phyloP scores from a whole-genome alignment of 805 yeast species.

The Candida suzukii region DNA sequence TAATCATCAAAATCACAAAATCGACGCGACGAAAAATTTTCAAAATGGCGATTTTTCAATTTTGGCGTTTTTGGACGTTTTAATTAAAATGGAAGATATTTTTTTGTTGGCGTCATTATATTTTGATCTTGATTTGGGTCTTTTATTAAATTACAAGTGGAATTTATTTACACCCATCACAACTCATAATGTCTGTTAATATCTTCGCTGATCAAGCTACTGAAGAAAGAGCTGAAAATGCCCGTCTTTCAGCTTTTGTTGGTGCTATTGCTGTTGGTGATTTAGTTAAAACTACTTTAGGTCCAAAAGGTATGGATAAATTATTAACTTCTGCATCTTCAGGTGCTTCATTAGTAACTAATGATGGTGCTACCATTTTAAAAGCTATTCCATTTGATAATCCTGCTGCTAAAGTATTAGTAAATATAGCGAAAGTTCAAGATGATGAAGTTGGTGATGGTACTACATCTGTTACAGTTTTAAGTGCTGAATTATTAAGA shows the following conservation, averaged over 20 bases:
- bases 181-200: conserved; percentile 60
- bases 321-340: conserved; percentile 81
- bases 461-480: conserved; percentile 90
- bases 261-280: conserved; percentile 99
- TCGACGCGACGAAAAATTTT: no score
- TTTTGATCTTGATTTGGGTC: no score
- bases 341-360: conserved; percentile 76
- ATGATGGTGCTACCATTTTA: conserved; percentile 96
- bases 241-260: conserved; percentile 93
- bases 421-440: conserved; percentile 91
- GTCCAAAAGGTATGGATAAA: conserved; percentile 99
- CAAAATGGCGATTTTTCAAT: no score
- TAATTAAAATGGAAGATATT: no score
- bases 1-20: no score
- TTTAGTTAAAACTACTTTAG: conserved; percentile 85
- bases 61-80: no score
- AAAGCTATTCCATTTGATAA: conserved; percentile 92
- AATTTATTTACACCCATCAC: background rate
- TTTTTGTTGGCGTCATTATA: no score
- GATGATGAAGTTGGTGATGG: conserved; percentile 99
- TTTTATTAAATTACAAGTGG: no score
- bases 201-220: conserved; percentile 96
- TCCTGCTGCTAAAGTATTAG: conserved; percentile 95
- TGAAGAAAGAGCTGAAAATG: conserved; percentile 97
- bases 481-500: conserved; percentile 84